These are phyloP conservation scores for Sclerotinia minor DNA, from an alignment of 2,329 filamentous ascomycete genomes.

Conservation along the genomic window DNA sequence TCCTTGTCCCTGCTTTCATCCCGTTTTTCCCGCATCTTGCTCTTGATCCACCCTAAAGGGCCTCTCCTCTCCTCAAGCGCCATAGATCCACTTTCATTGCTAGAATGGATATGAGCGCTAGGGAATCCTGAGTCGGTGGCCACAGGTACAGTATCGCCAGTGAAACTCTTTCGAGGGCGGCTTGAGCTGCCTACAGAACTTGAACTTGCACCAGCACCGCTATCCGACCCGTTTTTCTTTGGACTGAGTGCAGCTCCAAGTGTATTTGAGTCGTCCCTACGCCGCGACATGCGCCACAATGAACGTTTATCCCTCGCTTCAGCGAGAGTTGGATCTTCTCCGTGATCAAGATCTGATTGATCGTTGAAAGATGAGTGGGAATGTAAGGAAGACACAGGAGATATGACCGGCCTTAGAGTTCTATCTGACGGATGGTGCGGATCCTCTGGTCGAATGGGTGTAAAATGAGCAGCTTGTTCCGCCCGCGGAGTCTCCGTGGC, in stretches of 20 bases:
- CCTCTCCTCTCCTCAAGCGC: constrained; percentile 51
- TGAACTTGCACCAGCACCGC: constrained; percentile 63
- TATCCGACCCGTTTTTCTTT: constrained; percentile 56
- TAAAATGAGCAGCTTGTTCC: constrained; percentile 30
- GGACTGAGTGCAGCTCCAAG: constrained; percentile 47
- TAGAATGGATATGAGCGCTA: constrained; percentile 40
- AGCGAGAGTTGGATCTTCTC: constrained; percentile 58
- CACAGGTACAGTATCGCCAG: constrained; percentile 44
- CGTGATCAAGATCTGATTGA: constrained; percentile 74
- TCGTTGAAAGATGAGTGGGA: constrained; percentile 71
- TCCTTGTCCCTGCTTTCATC: constrained; percentile 41
- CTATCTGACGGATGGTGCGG: constrained; percentile 34
- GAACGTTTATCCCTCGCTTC: constrained; percentile 67
- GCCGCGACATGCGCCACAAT: constrained; percentile 70
- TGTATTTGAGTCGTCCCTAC: constrained; percentile 55
- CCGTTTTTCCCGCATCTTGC: constrained; percentile 58
- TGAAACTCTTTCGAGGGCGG: constrained; percentile 48
- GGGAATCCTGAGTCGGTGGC: constrained; percentile 38
- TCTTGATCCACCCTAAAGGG: constrained; percentile 64
- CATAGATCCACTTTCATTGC: constrained; percentile 37
- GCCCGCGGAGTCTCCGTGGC: constrained; percentile 34
- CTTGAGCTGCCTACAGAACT: constrained; percentile 65
- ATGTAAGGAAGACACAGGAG: constrained; percentile 72
- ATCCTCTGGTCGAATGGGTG: constrained; percentile 32
- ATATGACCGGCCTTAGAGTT: constrained; percentile 64